Percentiles rank a stretch among this genome's conserved stretches.
These are phyloP conservation scores for Aspergillus nanangensis DNA, from an alignment of 495 filamentous ascomycete genomes.

Conservation along the genomic window DNA sequence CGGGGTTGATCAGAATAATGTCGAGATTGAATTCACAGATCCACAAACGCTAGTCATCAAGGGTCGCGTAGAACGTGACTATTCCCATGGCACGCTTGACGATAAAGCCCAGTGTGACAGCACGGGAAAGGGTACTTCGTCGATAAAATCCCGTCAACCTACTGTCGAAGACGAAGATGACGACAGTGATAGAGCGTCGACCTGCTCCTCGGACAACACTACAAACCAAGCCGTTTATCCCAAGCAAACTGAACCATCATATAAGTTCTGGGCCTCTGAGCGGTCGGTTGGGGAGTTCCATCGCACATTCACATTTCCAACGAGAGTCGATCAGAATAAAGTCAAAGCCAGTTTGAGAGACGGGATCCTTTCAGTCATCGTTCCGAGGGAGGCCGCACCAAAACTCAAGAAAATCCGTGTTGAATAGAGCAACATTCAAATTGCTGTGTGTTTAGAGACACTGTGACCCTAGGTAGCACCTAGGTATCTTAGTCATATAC, in stretches of 20 bases:
- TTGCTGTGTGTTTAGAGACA: no score
- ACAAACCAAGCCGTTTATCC: constrained; percentile 14
- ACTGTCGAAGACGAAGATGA: constrained; percentile 64
- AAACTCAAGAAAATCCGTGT: constrained; percentile 52
- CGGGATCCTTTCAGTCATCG: constrained; percentile 64
- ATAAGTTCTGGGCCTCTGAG: constrained; percentile 78
- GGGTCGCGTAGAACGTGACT: constrained; percentile 60
- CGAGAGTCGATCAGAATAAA: constrained; percentile 66
- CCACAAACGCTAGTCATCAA: constrained; percentile 67
- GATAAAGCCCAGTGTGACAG: constrained; percentile 8
- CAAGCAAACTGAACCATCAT: constrained; percentile 30
- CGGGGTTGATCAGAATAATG: constrained; percentile 70
- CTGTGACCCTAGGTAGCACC: background rate
- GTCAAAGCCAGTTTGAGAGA: constrained; percentile 74
- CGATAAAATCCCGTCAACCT: constrained; percentile 44
- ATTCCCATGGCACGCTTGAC: constrained; percentile 31
- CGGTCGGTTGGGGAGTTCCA: constrained; percentile 76
- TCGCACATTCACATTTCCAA: constrained; percentile 73
- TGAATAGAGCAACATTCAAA: constrained; percentile 32
- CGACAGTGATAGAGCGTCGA: constrained; percentile 16
- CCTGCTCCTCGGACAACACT: constrained; percentile 5
- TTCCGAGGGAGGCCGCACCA: constrained; percentile 68
- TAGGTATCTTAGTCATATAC: no score
- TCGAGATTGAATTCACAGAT: constrained; percentile 84
- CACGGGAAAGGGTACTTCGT: constrained; percentile 16